phyloP scores from a whole-genome alignment of 345 rosid genomes.

The Syzygium oleosum region DNA sequence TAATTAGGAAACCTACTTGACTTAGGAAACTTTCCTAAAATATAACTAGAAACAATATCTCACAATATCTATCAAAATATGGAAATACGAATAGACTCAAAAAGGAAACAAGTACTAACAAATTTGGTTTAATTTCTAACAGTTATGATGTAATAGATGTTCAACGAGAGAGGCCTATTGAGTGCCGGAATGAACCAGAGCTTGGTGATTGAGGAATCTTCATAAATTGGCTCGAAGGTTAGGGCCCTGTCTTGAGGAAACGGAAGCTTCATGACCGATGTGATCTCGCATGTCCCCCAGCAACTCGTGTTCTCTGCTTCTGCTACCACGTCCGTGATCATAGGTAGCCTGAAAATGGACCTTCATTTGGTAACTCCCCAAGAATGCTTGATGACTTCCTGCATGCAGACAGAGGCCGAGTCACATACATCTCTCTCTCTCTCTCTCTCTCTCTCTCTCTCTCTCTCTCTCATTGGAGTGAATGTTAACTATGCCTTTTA shows the following conservation, averaged over 20 bases:
- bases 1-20: no score
- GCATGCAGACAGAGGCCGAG: conserved; percentile 48
- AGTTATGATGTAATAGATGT: conserved; percentile 36
- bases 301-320: conserved; percentile 47
- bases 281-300: conserved; percentile 35
- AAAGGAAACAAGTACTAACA: no score
- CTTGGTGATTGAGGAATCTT: conserved; percentile 30
- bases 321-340: conserved; percentile 58
- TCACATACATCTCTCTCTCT: conserved; percentile 33
- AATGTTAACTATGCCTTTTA: no score
- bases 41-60: no score
- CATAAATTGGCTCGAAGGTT: conserved; percentile 24
- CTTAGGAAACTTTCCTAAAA: no score
- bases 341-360: conserved; percentile 56
- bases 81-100: no score
- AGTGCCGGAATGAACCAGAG: conserved; percentile 67
- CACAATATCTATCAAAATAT: no score
- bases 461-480: background rate
- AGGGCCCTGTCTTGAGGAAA: conserved; percentile 63
- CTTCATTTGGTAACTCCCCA: conserved; percentile 46
- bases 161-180: conserved; percentile 55
- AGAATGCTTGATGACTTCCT: conserved; percentile 30
- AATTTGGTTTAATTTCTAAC: no score
- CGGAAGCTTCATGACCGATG: conserved; percentile 40
- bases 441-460: background rate